phyloP scores from a whole-genome alignment of 257 asterid genomes.

The Solanum infundibuliforme region DNA sequence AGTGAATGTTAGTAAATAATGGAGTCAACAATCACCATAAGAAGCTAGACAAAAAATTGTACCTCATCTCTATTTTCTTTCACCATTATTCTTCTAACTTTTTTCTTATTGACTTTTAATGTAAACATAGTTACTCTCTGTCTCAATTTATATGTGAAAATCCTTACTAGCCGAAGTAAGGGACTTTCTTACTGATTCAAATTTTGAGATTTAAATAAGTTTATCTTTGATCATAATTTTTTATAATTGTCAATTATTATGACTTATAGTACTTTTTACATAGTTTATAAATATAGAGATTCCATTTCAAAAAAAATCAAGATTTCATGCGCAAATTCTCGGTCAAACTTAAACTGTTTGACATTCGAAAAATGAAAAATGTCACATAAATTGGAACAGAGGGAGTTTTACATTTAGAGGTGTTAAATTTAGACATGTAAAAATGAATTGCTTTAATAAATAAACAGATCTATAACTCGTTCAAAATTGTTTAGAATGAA shows the following conservation, averaged over 20 bases:
- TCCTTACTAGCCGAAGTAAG: too few relatives aligned
- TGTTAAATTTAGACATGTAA: not conserved
- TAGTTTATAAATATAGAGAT: too few relatives aligned
- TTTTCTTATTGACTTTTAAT: not conserved
- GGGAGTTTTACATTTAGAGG: not conserved
- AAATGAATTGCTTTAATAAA: not conserved
- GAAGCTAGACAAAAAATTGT: not conserved
- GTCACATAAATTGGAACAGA: not conserved
- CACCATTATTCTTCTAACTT: not conserved
- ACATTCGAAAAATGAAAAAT: too few relatives aligned
- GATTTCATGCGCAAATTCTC: too few relatives aligned
- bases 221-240: too few relatives aligned
- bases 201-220: too few relatives aligned
- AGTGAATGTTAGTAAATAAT: not conserved
- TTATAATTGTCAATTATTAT: not conserved
- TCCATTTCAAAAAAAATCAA: too few relatives aligned
- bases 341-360: not conserved
- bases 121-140: not conserved
- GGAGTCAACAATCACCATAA: not conserved
- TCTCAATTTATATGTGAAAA: too few relatives aligned
- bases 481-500: not conserved
- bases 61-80: not conserved
- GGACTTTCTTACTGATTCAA: too few relatives aligned
- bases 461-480: not conserved
- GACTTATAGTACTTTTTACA: too few relatives aligned